These are phyloP conservation scores for Fusarium luffae DNA, from an alignment of 2,329 filamentous ascomycete genomes.

Conservation along the genomic window DNA sequence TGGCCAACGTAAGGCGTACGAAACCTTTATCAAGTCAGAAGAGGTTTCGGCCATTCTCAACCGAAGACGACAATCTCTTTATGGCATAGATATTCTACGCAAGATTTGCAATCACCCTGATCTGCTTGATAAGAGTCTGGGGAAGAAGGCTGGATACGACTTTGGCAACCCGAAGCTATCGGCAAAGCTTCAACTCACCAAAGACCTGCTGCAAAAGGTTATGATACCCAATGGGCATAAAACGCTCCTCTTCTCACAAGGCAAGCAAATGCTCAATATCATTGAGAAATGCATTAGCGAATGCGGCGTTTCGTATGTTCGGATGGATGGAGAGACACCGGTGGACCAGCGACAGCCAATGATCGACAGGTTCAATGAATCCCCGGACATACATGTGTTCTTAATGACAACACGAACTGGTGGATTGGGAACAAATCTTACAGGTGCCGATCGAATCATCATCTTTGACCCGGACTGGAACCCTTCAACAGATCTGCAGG, in stretches of 20 bases:
- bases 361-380: constrained; percentile 92
- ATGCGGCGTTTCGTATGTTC: constrained; percentile 77
- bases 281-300: constrained; percentile 83
- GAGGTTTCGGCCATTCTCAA: constrained; percentile 87
- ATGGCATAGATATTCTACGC: constrained; percentile 88
- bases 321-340: constrained; percentile 93
- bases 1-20: constrained; percentile 81
- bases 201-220: constrained; percentile 79
- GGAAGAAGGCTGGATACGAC: constrained; percentile 70
- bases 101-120: constrained; percentile 99
- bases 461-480: constrained; percentile 99
- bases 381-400: constrained; percentile 84
- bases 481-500: constrained; percentile 94
- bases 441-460: constrained; percentile 93
- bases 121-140: constrained; percentile 72
- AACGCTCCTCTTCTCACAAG: constrained; percentile 91
- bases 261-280: constrained; percentile 95
- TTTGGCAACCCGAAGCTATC: constrained; percentile 85
- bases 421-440: constrained; percentile 92
- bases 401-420: constrained; percentile 95
- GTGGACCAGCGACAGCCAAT: constrained; percentile 89
- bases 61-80: constrained; percentile 81
- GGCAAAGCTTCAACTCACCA: constrained; percentile 95
- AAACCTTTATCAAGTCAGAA: constrained; percentile 81
- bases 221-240: constrained; percentile 95